Evolutionary conservation across 768 basidiomycete genomes (phyloP).

Genomic region (Psilocybe azurescens): DNA sequence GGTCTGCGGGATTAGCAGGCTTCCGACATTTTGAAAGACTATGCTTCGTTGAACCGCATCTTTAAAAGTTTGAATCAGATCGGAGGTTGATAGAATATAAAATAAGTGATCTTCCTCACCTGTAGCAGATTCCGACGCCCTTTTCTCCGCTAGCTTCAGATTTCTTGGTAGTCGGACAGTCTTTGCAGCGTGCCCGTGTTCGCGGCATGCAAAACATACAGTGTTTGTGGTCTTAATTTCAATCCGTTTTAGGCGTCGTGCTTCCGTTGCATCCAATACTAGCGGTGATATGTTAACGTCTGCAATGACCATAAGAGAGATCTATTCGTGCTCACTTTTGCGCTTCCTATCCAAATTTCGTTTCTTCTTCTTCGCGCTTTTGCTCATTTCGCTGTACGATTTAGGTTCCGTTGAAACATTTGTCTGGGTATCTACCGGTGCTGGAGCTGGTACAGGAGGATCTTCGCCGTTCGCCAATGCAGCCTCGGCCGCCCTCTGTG

Average conservation of each 20-base stretch:
- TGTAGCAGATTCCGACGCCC: conserved; percentile 68
- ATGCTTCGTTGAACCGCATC: conserved; percentile 84
- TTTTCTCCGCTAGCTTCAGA: conserved; percentile 20
- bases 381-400: conserved; percentile 18
- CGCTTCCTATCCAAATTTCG: conserved; percentile 34
- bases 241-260: conserved; percentile 68
- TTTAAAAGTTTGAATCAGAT: conserved; percentile 29
- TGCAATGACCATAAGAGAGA: not conserved
- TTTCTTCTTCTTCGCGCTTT: conserved; percentile 37
- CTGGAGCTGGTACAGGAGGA: conserved; percentile 6
- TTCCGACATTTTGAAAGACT: conserved; percentile 80
- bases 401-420: conserved; percentile 21
- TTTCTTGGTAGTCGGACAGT: conserved; percentile 64
- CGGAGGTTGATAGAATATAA: not conserved
- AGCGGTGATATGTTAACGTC: not conserved
- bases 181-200: conserved; percentile 82
- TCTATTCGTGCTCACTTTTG: conserved; percentile 26
- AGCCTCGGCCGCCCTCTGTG: conserved; percentile 30
- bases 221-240: conserved; percentile 60
- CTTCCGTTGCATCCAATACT: conserved; percentile 46
- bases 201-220: conserved; percentile 87
- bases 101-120: conserved; percentile 48
- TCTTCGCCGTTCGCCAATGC: conserved; percentile 24
- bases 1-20: conserved; percentile 61
- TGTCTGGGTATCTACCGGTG: conserved; percentile 17